Base-by-base conservation (phyloP, 2,329 filamentous ascomycete species). In the Colletotrichum lini region DNA sequence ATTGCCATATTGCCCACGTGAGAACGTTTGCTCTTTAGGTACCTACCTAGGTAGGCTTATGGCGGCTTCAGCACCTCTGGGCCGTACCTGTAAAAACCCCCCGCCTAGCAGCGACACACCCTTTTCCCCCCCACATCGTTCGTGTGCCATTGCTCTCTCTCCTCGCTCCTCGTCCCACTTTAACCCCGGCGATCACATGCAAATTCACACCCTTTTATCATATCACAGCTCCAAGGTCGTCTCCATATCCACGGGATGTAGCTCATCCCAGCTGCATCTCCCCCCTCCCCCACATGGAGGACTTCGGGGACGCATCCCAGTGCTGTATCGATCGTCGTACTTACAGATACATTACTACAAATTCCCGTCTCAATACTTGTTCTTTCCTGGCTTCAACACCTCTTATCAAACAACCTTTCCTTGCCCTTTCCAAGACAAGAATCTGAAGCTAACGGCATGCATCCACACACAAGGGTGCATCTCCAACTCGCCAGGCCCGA, bases 131-230 rank as follows among this genome's bases (percentile, higher is more conserved):
- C 18, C 35, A 56, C 21, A 18, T 56, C 35, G 40, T 18, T 12
- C 18, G 10, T 18, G 56, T 23, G 49, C 13, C 30, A 35, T 9
- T 35, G 8, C 30, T 35, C 30, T 30, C 3, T 40, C 53, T 52
- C 58, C 23, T 50, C 21, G 8, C 12, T 16, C 21, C 21, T 26
- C 50, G 40, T 35, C 49, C 26, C 26, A 49, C 45, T 38, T 49
- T 45, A 42, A 42, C 23, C 67, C 62, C 54, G 49, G 67, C 62
- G 60, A 67, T 70, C 67, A 70, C 67, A 70, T 70, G 62, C 67
- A 70, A 70, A 42, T 54, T 40, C 30, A 70, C 4, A 18, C 21
- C 38, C 16, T 23, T 40, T 16, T 9, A 12, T 13, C 26, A 15
- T 12, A 3, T 13, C 23, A 26, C 15, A 6, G n/a, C 15, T 42